Evolutionary conservation across 139 green algal genomes (phyloP).

Genomic region (Marvania coccoides): DNA sequence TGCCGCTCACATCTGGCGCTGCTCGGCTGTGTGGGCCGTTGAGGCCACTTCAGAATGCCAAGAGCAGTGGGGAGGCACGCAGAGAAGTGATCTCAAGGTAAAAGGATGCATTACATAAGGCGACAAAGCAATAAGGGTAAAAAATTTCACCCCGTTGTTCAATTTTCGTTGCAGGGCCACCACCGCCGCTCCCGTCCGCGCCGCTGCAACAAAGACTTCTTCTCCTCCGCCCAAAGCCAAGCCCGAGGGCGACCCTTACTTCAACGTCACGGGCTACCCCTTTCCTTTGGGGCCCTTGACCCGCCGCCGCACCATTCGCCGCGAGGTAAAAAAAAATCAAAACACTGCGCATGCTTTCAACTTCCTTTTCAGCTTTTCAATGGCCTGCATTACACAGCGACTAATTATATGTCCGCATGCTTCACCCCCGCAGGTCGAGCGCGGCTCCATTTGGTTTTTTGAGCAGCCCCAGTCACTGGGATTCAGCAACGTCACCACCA

Average conservation of each 20-base stretch:
- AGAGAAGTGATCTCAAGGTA: too few relatives aligned
- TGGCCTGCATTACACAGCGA: not conserved
- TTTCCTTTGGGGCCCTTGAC: slow-evolving; percentile 78
- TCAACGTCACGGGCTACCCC: slow-evolving; percentile 76
- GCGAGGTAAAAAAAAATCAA: slow-evolving; percentile 13
- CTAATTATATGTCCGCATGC: not conserved
- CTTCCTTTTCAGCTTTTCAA: not conserved
- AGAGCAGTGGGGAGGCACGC: too few relatives aligned
- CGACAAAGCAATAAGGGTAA: too few relatives aligned
- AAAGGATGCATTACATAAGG: too few relatives aligned
- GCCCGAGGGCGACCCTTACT: slow-evolving; percentile 15
- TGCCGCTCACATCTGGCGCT: too few relatives aligned
- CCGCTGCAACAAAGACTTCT: too few relatives aligned
- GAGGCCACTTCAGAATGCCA: too few relatives aligned
- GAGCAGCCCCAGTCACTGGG: slow-evolving; percentile 75
- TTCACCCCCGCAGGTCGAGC: slow-evolving; percentile 42
- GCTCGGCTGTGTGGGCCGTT: too few relatives aligned
- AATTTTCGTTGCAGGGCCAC: not conserved
- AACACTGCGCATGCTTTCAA: slow-evolving; percentile 1
- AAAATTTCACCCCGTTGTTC: not conserved
- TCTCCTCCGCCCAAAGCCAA: not conserved
- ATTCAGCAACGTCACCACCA: slow-evolving; percentile 66
- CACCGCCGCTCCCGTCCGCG: not conserved
- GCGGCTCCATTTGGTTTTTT: slow-evolving; percentile 74
- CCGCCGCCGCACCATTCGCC: slow-evolving; percentile 25